A percentile compares a stretch with the other conserved stretches of the same genome.
These are phyloP conservation scores for Withania somnifera DNA, from an alignment of 305 asterid species.

Conservation along the genomic window DNA sequence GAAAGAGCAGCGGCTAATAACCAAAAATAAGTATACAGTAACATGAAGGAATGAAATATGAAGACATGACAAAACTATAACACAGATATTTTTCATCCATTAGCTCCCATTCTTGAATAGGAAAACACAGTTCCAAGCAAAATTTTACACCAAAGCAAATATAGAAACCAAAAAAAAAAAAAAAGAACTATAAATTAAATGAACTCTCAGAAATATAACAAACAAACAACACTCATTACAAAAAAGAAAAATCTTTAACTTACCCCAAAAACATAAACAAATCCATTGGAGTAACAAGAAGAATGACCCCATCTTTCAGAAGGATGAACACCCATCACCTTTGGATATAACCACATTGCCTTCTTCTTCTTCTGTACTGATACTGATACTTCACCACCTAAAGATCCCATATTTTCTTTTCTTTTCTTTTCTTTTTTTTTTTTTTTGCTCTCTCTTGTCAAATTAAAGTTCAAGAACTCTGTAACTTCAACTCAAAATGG, in stretches of 20 bases:
- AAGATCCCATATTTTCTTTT: conserved; percentile 41
- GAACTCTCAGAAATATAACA: neutral
- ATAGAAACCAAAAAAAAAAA: neutral
- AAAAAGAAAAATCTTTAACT: neutral
- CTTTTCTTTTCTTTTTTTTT: conserved; percentile 5
- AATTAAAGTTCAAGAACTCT: neutral
- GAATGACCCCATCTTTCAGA: conserved; percentile 99
- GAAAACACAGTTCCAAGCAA: neutral
- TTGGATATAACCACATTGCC: conserved; percentile 73
- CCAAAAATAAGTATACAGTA: conserved; percentile 26
- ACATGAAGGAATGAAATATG: conserved; percentile 4
- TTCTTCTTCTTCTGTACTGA: conserved; percentile 26
- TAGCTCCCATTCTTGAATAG: neutral
- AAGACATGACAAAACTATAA: neutral
- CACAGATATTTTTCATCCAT: neutral
- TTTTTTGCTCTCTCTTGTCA: neutral
- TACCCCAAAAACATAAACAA: conserved; percentile 78
- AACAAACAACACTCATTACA: too few species aligned
- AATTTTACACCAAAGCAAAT: neutral
- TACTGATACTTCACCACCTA: conserved; percentile 31
- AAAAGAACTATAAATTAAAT: too few species aligned
- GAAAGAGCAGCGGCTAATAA: conserved; percentile 45
- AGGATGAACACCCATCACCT: conserved; percentile 59
- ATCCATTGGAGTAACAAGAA: conserved; percentile 69
- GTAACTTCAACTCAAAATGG: neutral